Evolutionary conservation across 257 asterid species (phyloP).

Genomic region (Fraxinus anomala): DNA sequence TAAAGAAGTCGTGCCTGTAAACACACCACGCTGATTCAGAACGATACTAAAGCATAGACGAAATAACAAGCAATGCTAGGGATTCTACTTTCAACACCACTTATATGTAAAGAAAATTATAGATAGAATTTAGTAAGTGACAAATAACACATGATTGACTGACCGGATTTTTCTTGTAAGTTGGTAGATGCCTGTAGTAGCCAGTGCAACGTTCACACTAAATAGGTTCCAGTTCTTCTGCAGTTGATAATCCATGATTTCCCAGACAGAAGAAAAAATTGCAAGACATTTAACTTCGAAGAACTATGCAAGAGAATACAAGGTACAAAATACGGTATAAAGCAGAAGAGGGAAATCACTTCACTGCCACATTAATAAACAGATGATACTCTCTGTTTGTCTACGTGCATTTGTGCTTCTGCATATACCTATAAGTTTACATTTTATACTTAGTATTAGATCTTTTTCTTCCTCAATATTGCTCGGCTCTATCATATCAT

Average conservation of each 20-base stretch:
- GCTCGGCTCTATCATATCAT: neutral
- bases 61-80: neutral
- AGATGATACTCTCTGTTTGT: too few species aligned
- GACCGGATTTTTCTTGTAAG: slow-evolving; percentile 73
- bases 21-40: slow-evolving; percentile 10
- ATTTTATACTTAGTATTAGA: neutral
- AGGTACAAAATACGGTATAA: neutral
- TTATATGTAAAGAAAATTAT: neutral
- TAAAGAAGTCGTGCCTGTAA: slow-evolving; percentile 68
- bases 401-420: neutral
- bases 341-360: neutral
- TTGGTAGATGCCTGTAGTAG: slow-evolving; percentile 84
- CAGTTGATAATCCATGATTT: slow-evolving; percentile 37
- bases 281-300: neutral
- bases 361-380: neutral
- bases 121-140: neutral
- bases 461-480: neutral
- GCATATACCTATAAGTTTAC: neutral
- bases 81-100: neutral
- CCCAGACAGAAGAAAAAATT: neutral
- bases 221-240: slow-evolving; percentile 95
- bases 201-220: slow-evolving; percentile 88
- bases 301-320: neutral
- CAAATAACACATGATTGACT: slow-evolving; percentile 20
- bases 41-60: neutral